Evolutionary conservation across 2,329 filamentous ascomycete genomes (phyloP), one percentile per base, ranked within the genome.

Genomic region (Dactylonectria estremocensis): DNA sequence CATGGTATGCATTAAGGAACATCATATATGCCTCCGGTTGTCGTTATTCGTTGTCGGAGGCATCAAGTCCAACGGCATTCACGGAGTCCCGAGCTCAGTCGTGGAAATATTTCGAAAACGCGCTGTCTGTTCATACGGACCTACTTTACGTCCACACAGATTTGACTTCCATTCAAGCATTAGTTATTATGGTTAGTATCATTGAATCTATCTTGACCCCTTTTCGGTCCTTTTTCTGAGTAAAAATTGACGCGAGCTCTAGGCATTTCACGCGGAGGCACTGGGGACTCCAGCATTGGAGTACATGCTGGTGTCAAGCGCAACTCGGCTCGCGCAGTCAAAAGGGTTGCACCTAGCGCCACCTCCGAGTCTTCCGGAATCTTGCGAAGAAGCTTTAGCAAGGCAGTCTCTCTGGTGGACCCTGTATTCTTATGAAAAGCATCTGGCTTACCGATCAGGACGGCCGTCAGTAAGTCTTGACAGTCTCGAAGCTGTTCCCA

Each of bases 31-130:
- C 60, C 2, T 48, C 52, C 11, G 60, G 60, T 8, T 62, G 52
- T 11, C 60, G 60, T 10, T 22, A 16, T 33, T 24, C 16, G 2
- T n/a, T 62, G 24, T 49, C 60, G 6, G 24, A 35, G 28, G 20
- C 24, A 10, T 49, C 49, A 5, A 50, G 40, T 3, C 60, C 49
- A 18, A 22, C 24, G 5, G 43, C 24, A 2, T 62, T 62, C 14
- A 37, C 28, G 2, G 31, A 55, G 5, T 55, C 60, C 8, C 40
- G 60, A 28, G 16, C 50, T 28, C 60, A 50, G 18, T 56, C 60
- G 13, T 62, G 60, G 60, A 49, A 40, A 28, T 62, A 55, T 11
- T 56, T 56, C 16, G 50, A 62, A 24, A 62, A 62, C 37, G 60
- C 60, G 3, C 43, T 62, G 9, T 62, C 60, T 10, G 60, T 62